Conservation (phyloP, 371 early-diverging fungal genomes). For the Zychaea mexicana region DNA sequence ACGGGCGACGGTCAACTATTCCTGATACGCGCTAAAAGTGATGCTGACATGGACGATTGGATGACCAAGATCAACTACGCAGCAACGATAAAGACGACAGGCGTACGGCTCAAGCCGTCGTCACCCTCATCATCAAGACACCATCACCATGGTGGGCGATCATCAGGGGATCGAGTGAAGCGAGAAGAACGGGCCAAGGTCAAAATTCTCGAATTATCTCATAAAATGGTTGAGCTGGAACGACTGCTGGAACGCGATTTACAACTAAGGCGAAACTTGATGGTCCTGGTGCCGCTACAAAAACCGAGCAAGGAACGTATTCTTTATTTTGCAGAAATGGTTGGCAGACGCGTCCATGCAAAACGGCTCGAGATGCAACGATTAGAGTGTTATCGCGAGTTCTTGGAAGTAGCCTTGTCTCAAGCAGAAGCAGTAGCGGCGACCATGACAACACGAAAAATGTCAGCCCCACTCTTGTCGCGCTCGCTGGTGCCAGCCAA, state of each 20-base stretch:
- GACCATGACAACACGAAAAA: slow-evolving; percentile 2
- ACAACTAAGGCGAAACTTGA: slow-evolving; percentile 63
- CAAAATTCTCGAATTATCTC: slow-evolving; percentile 9
- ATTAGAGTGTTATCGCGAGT: slow-evolving; percentile 72
- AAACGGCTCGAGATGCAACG: slow-evolving; percentile 63
- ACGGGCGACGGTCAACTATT: slow-evolving; percentile 74
- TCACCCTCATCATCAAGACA: slow-evolving; percentile 1
- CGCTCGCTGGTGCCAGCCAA: not conserved
- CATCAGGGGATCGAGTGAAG: slow-evolving; percentile 11
- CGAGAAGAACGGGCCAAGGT: slow-evolving; percentile 23
- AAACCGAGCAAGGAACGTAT: slow-evolving; percentile 64
- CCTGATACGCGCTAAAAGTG: slow-evolving; percentile 64
- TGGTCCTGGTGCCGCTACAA: slow-evolving; percentile 67
- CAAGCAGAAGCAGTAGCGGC: not conserved
- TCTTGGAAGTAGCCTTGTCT: slow-evolving; percentile 50
- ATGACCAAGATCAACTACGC: slow-evolving; percentile 82
- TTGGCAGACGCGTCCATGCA: slow-evolving; percentile 55
- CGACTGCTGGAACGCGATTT: slow-evolving; percentile 50
- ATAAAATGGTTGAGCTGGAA: slow-evolving; percentile 37
- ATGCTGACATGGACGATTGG: slow-evolving; percentile 81
- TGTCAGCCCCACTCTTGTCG: slow-evolving; percentile 15
- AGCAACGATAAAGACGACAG: slow-evolving; percentile 71
- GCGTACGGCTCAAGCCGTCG: slow-evolving; percentile 52
- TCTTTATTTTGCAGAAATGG: slow-evolving; percentile 53
- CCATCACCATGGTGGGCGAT: not conserved